Base-by-base conservation (phyloP, 768 basidiomycete species). In the Panus rudis region DNA sequence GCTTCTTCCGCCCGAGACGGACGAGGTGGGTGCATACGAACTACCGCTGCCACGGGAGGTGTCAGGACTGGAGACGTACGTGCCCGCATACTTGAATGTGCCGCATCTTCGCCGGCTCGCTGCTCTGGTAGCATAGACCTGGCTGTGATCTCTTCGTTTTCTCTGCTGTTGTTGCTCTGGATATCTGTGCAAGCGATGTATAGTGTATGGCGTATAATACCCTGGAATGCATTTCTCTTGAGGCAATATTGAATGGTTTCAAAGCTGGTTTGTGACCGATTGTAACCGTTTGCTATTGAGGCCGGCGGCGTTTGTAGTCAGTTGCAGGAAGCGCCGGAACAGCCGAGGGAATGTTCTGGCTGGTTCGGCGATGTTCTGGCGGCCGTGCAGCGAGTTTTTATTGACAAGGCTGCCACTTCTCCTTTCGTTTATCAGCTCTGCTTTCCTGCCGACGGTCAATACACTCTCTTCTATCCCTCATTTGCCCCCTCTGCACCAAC, bases 11-110 rank as follows among this genome's bases (percentile, higher is more conserved):
- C 93, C 94, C 22, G 96, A 98, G 63, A 90, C 87, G 32, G 96
- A 98, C 59, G 96, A 98, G 66, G 94, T 96, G 17, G 91, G 92
- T 21, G 85, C 91, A 39, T 97, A 91, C 60, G 93, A 98, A 60
- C 70, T 92, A 35, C 93, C 96, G 2, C 73, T 93, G 42, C 89
- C 93, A 17, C 81, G 96, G 45, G 93, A 98, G 56, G 92, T 98
- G 32, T 87, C 87, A 2, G 94, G 92, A 17, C 68, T 99, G 53
- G 96, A 98, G 71, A 97, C 94, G 23, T 98, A 93, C 57, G 88
- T 93, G 21, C 91, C 91, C 28, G 85, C 90, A 53, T 92, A 91
- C 58, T 76, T 93, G 56, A 91, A 85, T 56, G 85, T 92, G 45
- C 84, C 89, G 25, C 89, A 92, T 66, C 73, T 93, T 51, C 78